These are phyloP conservation scores for Neonectria magnoliae DNA, from an alignment of 2,329 filamentous ascomycete species.

Conservation along the genomic window DNA sequence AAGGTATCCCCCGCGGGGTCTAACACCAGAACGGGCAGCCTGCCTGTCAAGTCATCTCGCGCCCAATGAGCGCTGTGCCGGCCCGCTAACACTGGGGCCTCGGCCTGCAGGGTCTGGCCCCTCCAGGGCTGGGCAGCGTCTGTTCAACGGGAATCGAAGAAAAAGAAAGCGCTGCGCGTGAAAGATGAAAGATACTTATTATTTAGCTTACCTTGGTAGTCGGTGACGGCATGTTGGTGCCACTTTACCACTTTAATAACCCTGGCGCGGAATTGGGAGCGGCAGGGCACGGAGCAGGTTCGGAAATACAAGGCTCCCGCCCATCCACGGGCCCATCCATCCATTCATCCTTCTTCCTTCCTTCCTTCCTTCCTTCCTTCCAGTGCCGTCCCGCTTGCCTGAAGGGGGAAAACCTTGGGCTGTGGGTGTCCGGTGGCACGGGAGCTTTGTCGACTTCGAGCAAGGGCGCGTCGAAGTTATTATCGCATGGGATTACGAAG, in stretches of 20 bases:
- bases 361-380: conserved; percentile 19
- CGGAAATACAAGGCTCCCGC: conserved; percentile 18
- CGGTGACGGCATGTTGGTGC: not conserved
- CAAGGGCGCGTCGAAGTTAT: not conserved
- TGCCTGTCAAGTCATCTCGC: conserved; percentile 8
- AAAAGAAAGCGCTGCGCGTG: not conserved
- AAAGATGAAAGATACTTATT: not conserved
- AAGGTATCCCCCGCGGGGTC: conserved; percentile 1
- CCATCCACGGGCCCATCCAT: not conserved
- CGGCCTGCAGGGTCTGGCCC: conserved; percentile 23
- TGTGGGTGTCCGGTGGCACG: conserved; percentile 8
- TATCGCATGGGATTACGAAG: no score
- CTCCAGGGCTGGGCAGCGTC: conserved; percentile 2
- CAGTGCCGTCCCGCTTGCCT: conserved; percentile 12
- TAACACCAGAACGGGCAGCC: conserved; percentile 32
- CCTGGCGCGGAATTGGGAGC: conserved; percentile 12
- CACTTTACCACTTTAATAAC: not conserved
- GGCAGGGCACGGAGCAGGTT: conserved; percentile 5
- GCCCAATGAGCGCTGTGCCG: conserved; percentile 30
- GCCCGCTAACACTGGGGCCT: conserved; percentile 17
- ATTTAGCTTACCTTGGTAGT: not conserved
- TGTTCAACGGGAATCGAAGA: not conserved
- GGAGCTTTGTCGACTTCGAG: conserved; percentile 8
- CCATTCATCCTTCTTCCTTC: conserved; percentile 12
- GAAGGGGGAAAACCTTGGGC: conserved; percentile 12